Base-by-base conservation (phyloP, 2,329 filamentous ascomycete genomes). In the Ambrosiella xylebori region DNA sequence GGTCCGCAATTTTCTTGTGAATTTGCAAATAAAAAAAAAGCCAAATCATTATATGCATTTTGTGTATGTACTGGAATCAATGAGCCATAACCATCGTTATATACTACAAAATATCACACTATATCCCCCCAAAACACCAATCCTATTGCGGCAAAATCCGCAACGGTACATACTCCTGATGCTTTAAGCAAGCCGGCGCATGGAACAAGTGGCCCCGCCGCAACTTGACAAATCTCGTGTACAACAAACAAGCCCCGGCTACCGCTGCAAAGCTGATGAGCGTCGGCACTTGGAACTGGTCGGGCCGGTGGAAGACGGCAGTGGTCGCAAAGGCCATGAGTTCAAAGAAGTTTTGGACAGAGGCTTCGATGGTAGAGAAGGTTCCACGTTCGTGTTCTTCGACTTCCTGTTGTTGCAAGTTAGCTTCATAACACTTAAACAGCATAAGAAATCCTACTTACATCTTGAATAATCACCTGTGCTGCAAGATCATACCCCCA, bases 291-390 rank as follows among this genome's bases (percentile, higher is more conserved):
- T 72, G 71, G 65, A 89, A 89, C 63, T 86, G 75, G 2, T 76
- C 73, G 0, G 85, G 84, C 0, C 71, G 69, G 0, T 77, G 73
- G 61, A 82, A 87, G 3, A 82, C 65, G 60, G 87, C 80, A 0
- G 85, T 89, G 0, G 76, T 75, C 0, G 74, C 74, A 64, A 80
- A 88, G 0, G 84, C 82, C 1, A 81, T 67, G 53, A 88, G 73
- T 66, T 89, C 85, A 61, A 87, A 88, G 0, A 78, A 63, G 61
- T 82, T 88, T 65, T 89, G 85, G 44, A 82, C 74, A 0, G 80
- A 76, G 7, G 81, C 76, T 66, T 90, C 86, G 7, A 80, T 76
- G 0, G 82, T 72, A 0, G 84, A 88, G 63, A 90, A 89, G 0
- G 74, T 70, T 0, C 83, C 85, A n/a, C 86, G 77, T 44, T 73